Evolutionary conservation across 495 filamentous ascomycete species (phyloP), one percentile per base, ranked within the genome.

Genomic region (Sabuloglossum arenarium): DNA sequence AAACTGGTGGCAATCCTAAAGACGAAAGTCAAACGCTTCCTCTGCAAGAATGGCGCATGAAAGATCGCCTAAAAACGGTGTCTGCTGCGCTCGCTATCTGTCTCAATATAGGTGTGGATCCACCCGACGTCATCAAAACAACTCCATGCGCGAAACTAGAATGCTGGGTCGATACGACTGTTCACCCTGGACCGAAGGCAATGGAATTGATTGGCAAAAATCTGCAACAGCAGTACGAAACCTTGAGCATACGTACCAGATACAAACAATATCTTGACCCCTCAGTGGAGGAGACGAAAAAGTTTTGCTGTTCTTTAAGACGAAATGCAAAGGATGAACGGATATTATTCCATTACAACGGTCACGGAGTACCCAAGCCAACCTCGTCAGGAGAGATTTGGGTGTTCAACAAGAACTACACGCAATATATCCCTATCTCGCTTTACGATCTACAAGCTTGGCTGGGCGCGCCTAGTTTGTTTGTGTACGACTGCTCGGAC

Each of bases 371-470:
- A n/a, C 91, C 91, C 5, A 84, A 94, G 61, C 91, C 91, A 29
- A 99, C 91, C 3, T 79, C 84, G 3, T 96, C 90, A 3, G 91
- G 91, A 10, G 91, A 99, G 67, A 94, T 99, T 12, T 99, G 91
- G 91, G 93, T 97, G 1, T 98, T 99, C 69, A 99, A 99, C 69
- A 89, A 86, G 59, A 94, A 85, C 61, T 99, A 94, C 65, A 99
- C 91, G 0, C 91, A 99, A 67, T 99, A 99, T 62, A 99, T 99
- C 30, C 91, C 91, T 0, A 85, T 99, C 49, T 94, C 90, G 1
- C 69, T 99, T 9, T 97, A 94, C 65, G 91, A 99, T 61, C 75
- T 99, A 24, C 93, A 97, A 65, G 79, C 81, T 24, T 99, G 93
- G 93, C 79, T 99, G 3, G 90, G 88, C 43, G 89, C 88, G 0